Base-by-base conservation (phyloP, 192 early-diverging fungal species). In the Allomyces macrogynus region DNA sequence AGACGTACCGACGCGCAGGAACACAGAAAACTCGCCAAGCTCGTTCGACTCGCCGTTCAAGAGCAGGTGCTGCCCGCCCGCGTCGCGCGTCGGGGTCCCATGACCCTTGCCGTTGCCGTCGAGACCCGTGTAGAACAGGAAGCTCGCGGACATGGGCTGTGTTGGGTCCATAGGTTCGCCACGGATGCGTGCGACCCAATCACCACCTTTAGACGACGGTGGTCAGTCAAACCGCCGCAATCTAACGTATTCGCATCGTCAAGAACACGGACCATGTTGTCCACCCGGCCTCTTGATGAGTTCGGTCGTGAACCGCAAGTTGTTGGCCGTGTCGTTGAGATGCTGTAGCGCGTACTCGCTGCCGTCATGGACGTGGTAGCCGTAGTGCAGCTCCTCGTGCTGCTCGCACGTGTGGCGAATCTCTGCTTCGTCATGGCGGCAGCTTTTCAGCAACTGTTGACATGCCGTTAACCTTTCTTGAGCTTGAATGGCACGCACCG, bases 321-420 rank as follows among this genome's bases (percentile, higher is more conserved):
- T 84, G 69, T 80, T 83, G 26, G 67, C 64, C n/a, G 63, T 67
- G 64, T 92, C 90, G 22, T 77, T 77, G 24, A 92, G 74, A 23
- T 76, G 74, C 70, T 93, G 93, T 25, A 79, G 70, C 44, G 88
- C 90, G 76, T 84, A 93, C 40, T 75, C 70, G 43, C 89, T 80
- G 8, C 90, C 93, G 70, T 93, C 88, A 67, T 92, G 89, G 66
- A 89, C 85, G 62, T 80, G 73, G 78, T 90, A 97, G 22, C 87
- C 87, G 70, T 97, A 97, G 42, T 73, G 69, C 43, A 97, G 72
- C 18, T 80, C 75, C 66, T 93, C 90, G 27, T 84, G 81, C 49
- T 93, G 87, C 64, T 97, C 91, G 70, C 93, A 97, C n/a, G 85
- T 80, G 65, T 97, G 91, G 3, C 93, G 83, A 25, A 93, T 86